Evolutionary conservation across 352 stramenopile genomes (phyloP).

Genomic region (Globisporangium nunn): DNA sequence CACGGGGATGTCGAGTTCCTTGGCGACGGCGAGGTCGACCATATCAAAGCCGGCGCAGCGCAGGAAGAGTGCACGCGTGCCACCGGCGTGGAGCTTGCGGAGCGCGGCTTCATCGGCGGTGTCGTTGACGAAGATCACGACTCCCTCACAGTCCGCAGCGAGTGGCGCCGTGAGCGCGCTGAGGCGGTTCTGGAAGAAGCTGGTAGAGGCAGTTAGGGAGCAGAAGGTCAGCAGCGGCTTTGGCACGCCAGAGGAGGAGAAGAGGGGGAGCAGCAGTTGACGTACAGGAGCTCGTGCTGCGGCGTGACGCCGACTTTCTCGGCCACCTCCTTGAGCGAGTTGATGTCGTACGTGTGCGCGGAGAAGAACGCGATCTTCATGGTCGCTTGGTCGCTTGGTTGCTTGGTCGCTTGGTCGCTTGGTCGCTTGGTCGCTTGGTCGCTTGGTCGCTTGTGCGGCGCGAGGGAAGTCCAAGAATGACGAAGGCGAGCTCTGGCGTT

Average conservation of each 20-base stretch:
- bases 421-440: neutral
- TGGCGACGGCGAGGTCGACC: slow-evolving; percentile 43
- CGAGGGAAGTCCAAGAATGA: neutral
- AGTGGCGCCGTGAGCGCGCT: slow-evolving; percentile 42
- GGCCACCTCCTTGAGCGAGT: slow-evolving; percentile 39
- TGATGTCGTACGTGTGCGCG: slow-evolving; percentile 63
- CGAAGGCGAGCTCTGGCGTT: neutral
- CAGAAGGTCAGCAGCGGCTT: neutral
- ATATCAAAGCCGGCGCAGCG: slow-evolving; percentile 79
- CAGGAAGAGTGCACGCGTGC: slow-evolving; percentile 65
- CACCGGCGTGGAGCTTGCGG: slow-evolving; percentile 36
- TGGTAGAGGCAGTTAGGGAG: slow-evolving; percentile 3
- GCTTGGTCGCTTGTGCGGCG: neutral
- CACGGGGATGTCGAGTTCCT: too few relatives aligned
- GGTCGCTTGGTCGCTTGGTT: neutral
- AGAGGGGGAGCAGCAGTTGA: slow-evolving; percentile 6
- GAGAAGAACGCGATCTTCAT: slow-evolving; percentile 83
- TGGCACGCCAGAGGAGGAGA: neutral
- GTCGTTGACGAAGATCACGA: slow-evolving; percentile 87
- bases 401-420: slow-evolving; percentile 1
- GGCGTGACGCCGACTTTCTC: slow-evolving; percentile 33
- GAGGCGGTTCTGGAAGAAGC: slow-evolving; percentile 52
- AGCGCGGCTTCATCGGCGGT: slow-evolving; percentile 51
- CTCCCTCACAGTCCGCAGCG: slow-evolving; percentile 44
- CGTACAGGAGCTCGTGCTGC: slow-evolving; percentile 42